Conservation (phyloP, 345 rosid genomes). For the Murraya koenigii region DNA sequence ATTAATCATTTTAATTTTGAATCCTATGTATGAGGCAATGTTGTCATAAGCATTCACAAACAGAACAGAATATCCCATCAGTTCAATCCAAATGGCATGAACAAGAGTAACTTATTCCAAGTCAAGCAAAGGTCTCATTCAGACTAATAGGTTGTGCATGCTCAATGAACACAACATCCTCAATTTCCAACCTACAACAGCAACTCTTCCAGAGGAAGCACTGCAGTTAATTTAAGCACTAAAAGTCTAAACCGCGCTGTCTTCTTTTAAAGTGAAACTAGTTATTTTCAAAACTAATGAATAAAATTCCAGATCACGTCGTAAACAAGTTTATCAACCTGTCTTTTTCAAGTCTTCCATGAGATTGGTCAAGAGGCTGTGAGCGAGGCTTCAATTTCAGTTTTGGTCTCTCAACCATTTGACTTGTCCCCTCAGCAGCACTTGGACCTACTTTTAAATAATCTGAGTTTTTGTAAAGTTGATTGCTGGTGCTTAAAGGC, state of each 20-base stretch:
- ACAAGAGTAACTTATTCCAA: background rate
- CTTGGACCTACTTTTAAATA: slow-evolving; percentile 8
- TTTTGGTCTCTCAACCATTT: slow-evolving; percentile 25
- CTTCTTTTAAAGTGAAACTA: background rate
- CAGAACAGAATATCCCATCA: background rate
- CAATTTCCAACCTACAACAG: background rate
- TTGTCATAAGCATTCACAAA: background rate
- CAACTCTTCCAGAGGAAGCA: background rate
- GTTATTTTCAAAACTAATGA: background rate
- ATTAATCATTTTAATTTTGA: background rate
- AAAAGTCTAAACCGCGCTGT: background rate
- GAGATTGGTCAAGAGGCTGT: slow-evolving; percentile 21
- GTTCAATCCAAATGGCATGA: background rate
- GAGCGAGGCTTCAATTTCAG: slow-evolving; percentile 28
- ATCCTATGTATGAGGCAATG: background rate
- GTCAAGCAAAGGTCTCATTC: background rate
- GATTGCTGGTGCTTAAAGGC: background rate
- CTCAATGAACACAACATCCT: background rate
- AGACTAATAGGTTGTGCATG: background rate
- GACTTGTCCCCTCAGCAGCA: slow-evolving; percentile 8
- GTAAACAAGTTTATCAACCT: slow-evolving; percentile 9
- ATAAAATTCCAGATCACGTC: background rate
- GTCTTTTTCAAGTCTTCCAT: slow-evolving; percentile 15
- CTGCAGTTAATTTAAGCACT: background rate
- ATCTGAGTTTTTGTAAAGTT: background rate